Base-by-base conservation (phyloP, 208 protist species). In the Acanthamoeba royreba region DNA sequence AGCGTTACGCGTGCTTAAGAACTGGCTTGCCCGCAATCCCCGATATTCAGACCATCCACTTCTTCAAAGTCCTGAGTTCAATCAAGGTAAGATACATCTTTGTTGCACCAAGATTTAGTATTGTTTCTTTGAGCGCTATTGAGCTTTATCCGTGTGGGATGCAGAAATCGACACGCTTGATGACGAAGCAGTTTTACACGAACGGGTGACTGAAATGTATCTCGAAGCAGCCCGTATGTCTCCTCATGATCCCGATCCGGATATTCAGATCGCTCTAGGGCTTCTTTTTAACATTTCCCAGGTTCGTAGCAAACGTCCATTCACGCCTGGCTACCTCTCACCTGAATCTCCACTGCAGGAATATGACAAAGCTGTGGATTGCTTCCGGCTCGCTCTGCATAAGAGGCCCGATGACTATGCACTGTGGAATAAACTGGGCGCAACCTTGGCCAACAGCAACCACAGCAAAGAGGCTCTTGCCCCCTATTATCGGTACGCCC, bases 401-500 rank as follows among this genome's bases (percentile, higher is more conserved):
- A 19, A 87, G 72, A 66, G 93, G 40, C 93, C 91, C 17, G 93
- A 95, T 38, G 96, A 97, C 42, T 97, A 96, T 35, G 63, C 91
- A 17, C 69, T 97, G 2, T 97, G 95, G 96, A 97, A 97, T 83
- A 96, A 96, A 47, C 92, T 97, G 17, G 96, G 96, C 38, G 96
- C 96, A 8, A 97, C 96, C 17, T 69, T 96, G 8, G 96, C 96
- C 33, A 97, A 97, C 40, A 90, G 77, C 42, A 77, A 77, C 5
- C 92, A 77, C 33, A 93, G 92, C 53, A 94, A 94, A 58, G 96
- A 97, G 47, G 96, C 96, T 3, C 22, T 97, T 19, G 92, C 77
- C 15, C 69, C 94, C 4, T 97, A 97, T 72, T 93, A 95, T 40
- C 22, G 74, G 25, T 66, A 94, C 19, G 79, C 66, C 4, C 40